A percentile compares a stretch with the other conserved stretches of the same genome.
Conservation (phyloP, 805 yeast species). For the Crinitomyces ghanaensis region DNA sequence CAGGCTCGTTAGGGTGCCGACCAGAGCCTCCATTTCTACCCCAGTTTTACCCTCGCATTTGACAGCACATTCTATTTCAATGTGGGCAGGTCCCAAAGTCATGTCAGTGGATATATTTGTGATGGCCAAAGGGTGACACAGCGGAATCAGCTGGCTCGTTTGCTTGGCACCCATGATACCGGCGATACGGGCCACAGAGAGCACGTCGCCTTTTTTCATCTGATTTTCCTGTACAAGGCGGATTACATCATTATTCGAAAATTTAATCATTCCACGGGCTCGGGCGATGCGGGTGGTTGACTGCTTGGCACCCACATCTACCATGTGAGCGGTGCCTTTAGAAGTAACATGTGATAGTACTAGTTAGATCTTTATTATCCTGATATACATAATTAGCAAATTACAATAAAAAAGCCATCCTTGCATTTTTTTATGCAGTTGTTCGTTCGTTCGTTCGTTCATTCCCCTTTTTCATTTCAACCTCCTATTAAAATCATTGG, state of each 20-base stretch:
- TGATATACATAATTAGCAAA: not conserved
- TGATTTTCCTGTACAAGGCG: conserved; percentile 26
- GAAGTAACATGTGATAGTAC: conserved; percentile 32
- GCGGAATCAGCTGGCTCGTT: conserved; percentile 36
- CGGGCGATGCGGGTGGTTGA: conserved; percentile 33
- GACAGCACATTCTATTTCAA: conserved; percentile 30
- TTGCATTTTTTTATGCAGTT: too few species aligned
- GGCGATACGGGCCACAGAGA: conserved; percentile 37
- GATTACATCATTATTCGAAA: conserved; percentile 27
- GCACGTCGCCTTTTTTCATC: conserved; percentile 43
- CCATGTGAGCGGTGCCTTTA: conserved; percentile 38
- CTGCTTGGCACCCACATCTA: conserved; percentile 33
- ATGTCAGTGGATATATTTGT: conserved; percentile 32
- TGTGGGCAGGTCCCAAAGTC: conserved; percentile 14
- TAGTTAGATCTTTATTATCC: not conserved
- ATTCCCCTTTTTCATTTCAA: too few species aligned
- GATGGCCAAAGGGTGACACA: conserved; percentile 38
- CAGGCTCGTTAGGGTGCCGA: conserved; percentile 34
- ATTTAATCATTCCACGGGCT: conserved; percentile 34
- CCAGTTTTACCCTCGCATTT: conserved; percentile 42
- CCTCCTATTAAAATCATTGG: conserved; percentile 52
- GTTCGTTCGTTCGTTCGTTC: too few species aligned
- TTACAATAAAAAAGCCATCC: not conserved
- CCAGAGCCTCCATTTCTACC: conserved; percentile 47
- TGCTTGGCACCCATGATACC: conserved; percentile 43